These are phyloP conservation scores for Monilinia aucupariae DNA, from an alignment of 2,329 filamentous ascomycete species.

Conservation along the genomic window DNA sequence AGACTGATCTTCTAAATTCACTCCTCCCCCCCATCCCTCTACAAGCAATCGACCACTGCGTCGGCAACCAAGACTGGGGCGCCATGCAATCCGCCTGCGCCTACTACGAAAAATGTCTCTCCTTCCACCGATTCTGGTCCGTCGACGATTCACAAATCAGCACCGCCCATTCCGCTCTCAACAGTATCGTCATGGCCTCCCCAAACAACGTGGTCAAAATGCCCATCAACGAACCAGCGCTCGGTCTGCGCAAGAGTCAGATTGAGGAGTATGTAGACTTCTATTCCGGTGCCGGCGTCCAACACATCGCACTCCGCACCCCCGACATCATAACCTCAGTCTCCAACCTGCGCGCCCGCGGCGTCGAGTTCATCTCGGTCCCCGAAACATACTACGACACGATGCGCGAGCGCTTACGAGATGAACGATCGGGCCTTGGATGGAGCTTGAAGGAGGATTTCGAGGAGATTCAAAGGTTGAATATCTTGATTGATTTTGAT, in stretches of 20 bases:
- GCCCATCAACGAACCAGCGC: constrained; percentile 95
- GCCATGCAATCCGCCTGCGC: constrained; percentile 66
- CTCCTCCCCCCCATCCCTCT: constrained; percentile 60
- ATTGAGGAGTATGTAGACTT: constrained; percentile 92
- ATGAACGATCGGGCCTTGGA: constrained; percentile 35
- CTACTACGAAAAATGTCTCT: constrained; percentile 80
- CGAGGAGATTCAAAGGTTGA: constrained; percentile 67
- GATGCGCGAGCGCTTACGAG: constrained; percentile 68
- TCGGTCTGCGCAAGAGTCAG: constrained; percentile 84
- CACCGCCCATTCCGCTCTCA: constrained; percentile 86
- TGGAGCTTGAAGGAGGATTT: constrained; percentile 74
- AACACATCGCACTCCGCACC: constrained; percentile 87
- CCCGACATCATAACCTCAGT: constrained; percentile 74
- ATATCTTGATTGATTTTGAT: constrained; percentile 93
- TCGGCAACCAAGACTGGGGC: constrained; percentile 94
- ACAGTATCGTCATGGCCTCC: constrained; percentile 84
- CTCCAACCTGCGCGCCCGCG: constrained; percentile 71
- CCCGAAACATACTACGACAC: constrained; percentile 79
- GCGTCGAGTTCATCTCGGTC: constrained; percentile 88
- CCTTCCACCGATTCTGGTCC: constrained; percentile 96
- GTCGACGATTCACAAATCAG: constrained; percentile 91
- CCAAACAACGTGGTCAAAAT: constrained; percentile 87
- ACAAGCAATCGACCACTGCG: constrained; percentile 85
- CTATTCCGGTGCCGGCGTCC: constrained; percentile 83
- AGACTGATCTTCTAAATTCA: constrained; percentile 36